A percentile compares a stretch with the other conserved stretches of the same genome.
These are phyloP conservation scores for Basidiobolus heterosporus DNA, from an alignment of 371 early-diverging fungal genomes.

Conservation along the genomic window DNA sequence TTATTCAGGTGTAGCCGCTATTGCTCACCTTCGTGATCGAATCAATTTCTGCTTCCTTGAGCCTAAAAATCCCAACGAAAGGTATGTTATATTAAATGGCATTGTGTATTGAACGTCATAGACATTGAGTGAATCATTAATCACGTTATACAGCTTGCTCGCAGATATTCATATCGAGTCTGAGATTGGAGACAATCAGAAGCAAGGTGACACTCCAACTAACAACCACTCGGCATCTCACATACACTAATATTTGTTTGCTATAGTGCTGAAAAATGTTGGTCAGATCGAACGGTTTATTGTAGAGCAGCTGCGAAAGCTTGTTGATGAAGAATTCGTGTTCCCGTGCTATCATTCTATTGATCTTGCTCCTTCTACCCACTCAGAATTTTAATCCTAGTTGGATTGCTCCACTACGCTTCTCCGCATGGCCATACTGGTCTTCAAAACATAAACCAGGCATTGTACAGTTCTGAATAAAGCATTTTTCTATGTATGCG, in stretches of 20 bases:
- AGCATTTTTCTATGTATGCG: too few relatives aligned
- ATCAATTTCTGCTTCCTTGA: constrained; percentile 81
- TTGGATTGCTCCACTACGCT: too few relatives aligned
- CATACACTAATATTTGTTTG: neutral
- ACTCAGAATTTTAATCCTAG: too few relatives aligned
- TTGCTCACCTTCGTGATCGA: constrained; percentile 67
- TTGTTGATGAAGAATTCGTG: constrained; percentile 77
- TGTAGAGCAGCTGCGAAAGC: constrained; percentile 68
- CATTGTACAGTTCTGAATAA: too few relatives aligned
- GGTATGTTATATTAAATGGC: constrained; percentile 11
- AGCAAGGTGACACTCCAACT: constrained; percentile 45
- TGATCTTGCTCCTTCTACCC: constrained; percentile 10
- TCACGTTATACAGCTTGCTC: constrained; percentile 29
- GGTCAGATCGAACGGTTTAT: constrained; percentile 83
- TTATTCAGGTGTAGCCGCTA: constrained; percentile 51
- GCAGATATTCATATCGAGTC: constrained; percentile 68
- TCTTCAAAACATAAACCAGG: too few relatives aligned
- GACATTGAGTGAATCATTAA: too few relatives aligned
- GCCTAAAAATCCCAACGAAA: constrained; percentile 34
- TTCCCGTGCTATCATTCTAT: constrained; percentile 70
- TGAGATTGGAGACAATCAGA: constrained; percentile 72
- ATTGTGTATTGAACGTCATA: neutral
- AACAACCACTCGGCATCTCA: neutral
- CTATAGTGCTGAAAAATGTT: constrained; percentile 73
- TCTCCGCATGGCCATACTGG: too few relatives aligned